A percentile compares a stretch with the other conserved stretches of the same genome.
Evolutionary conservation across 805 yeast genomes (phyloP).

Genomic region (Hanseniaspora taiwanica): DNA sequence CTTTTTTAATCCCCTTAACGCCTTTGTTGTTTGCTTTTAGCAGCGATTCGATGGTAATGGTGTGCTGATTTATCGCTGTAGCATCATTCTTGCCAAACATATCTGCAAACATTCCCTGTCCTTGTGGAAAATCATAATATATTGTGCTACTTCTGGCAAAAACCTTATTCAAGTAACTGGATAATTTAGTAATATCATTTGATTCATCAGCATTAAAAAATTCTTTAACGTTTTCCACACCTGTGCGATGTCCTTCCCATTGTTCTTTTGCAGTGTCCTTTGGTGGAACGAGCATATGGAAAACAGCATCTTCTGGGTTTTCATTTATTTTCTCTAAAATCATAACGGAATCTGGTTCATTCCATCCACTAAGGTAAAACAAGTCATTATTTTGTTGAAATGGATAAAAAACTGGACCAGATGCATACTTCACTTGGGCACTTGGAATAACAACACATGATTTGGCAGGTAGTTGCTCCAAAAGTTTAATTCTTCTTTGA

Average conservation of each 20-base stretch:
- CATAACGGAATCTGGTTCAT: slow-evolving; percentile 72
- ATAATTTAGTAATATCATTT: slow-evolving; percentile 34
- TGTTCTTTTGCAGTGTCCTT: slow-evolving; percentile 64
- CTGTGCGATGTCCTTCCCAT: slow-evolving; percentile 94
- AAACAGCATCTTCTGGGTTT: slow-evolving; percentile 37
- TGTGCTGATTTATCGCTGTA: slow-evolving; percentile 13
- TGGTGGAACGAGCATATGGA: slow-evolving; percentile 79
- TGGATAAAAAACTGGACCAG: slow-evolving; percentile 83
- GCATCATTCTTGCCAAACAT: slow-evolving; percentile 19
- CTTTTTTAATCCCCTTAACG: slow-evolving; percentile 16
- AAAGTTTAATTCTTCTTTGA: slow-evolving; percentile 50
- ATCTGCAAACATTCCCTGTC: slow-evolving; percentile 12
- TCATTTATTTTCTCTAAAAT: slow-evolving; percentile 48
- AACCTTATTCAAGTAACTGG: slow-evolving; percentile 32
- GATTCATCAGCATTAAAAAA: slow-evolving; percentile 81
- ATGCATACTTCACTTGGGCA: slow-evolving; percentile 56
- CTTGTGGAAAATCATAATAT: slow-evolving; percentile 35
- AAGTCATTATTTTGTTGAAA: slow-evolving; percentile 89
- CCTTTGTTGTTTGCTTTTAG: slow-evolving; percentile 16
- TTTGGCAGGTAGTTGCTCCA: slow-evolving; percentile 41
- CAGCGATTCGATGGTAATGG: slow-evolving; percentile 18
- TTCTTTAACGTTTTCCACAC: slow-evolving; percentile 67
- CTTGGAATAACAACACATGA: slow-evolving; percentile 71
- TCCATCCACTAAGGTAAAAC: slow-evolving; percentile 81
- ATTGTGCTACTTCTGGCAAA: slow-evolving; percentile 36